Evolutionary conservation across 2,329 filamentous ascomycete genomes (phyloP), one percentile per base, ranked within the genome.

Genomic region (Penicillium aurantiogriseum): DNA sequence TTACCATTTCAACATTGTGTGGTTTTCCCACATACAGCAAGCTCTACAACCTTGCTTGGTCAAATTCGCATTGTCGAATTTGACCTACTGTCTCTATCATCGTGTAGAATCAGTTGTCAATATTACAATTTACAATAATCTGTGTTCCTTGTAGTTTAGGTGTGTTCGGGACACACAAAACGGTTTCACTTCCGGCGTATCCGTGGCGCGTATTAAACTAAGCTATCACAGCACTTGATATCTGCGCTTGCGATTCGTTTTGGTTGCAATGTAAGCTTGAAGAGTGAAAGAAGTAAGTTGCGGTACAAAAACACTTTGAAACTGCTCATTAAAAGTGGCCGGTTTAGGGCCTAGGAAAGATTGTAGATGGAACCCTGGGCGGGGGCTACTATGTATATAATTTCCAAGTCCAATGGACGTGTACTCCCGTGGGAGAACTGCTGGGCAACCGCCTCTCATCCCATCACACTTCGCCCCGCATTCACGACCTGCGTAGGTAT

Each of bases 1-100:
- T 47, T 61, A 66, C 63, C 67, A 70, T 72, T 74, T 73, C 71
- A 73, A 74, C 71, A 74, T 72, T 73, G 66, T 71, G 54, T 66
- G 51, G 36, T 61, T 58, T 56, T 63, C 57, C 51, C 51, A 57
- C 54, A 57, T 21, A 39, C 43, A 52, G 54, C 54, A 44, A 57
- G 49, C 49, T 57, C 42, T 57, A 57, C 65, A 62, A 58, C 55
- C 59, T 63, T 63, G 62, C 59, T 56, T 57, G 54, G 50, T 47
- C 58, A 56, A 49, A 60, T 58, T 56, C 43, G 61, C 55, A 51
- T 76, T 76, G 63, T 25, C 46, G 62, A 58, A 54, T 56, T 59
- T 54, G 65, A 60, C 59, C 59, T 57, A 63, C 62, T 60, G 42
- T 51, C 51, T 62, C 61, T 62, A 64, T 58, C 58, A 51, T 31